phyloP scores from a whole-genome alignment of 768 basidiomycete genomes.

The Lentinula sp. region DNA sequence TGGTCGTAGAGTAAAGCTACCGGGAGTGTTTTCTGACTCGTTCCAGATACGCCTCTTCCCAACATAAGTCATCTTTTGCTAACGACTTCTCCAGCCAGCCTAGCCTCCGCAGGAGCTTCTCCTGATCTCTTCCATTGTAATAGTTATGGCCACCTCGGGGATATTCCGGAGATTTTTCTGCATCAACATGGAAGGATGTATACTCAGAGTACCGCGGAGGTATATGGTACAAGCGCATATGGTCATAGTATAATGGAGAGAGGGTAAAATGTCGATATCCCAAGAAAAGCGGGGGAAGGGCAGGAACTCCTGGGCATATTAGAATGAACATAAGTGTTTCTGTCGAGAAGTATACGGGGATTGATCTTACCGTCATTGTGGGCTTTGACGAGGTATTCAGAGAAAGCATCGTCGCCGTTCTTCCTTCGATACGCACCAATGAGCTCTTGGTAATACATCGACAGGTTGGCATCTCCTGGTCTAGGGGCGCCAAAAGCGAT shows the following conservation, averaged over 20 bases:
- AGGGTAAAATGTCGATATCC: constrained; percentile 49
- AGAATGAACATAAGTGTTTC: neutral
- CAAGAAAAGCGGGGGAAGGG: constrained; percentile 44
- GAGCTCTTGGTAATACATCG: constrained; percentile 33
- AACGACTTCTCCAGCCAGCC: constrained; percentile 35
- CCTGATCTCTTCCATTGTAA: constrained; percentile 51
- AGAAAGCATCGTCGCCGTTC: constrained; percentile 28
- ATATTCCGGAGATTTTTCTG: constrained; percentile 19
- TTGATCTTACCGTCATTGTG: constrained; percentile 47
- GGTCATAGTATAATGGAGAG: constrained; percentile 42
- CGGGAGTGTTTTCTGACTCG: constrained; percentile 3
- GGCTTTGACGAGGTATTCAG: constrained; percentile 45
- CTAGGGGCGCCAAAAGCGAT: constrained; percentile 49
- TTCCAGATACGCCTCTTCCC: constrained; percentile 38
- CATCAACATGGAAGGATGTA: constrained; percentile 32
- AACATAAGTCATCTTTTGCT: constrained; percentile 23
- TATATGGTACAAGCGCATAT: constrained; percentile 40
- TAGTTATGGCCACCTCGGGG: constrained; percentile 61
- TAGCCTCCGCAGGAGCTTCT: constrained; percentile 34
- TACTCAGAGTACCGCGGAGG: constrained; percentile 41
- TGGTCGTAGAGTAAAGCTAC: neutral
- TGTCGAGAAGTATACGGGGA: neutral
- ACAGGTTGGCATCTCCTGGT: constrained; percentile 38
- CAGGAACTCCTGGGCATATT: constrained; percentile 39
- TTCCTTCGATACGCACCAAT: constrained; percentile 25